Evolutionary conservation across 139 green algal species (phyloP), one percentile per base, ranked within the genome.

Genomic region (Asterochloris erici): DNA sequence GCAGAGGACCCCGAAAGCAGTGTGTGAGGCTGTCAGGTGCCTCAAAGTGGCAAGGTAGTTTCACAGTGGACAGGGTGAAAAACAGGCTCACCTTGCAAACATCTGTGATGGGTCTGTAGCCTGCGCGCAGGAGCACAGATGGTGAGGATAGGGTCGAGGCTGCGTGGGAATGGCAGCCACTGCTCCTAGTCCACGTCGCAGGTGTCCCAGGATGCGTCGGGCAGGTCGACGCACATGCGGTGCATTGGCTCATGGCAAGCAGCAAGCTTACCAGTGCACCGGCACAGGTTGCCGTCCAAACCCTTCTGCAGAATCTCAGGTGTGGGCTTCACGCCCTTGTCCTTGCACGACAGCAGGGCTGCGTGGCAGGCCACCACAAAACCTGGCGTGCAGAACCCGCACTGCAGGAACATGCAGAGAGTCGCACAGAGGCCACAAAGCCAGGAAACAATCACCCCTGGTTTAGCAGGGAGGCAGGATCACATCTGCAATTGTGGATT

Each of bases 351-450:
- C 60, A 60, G 63, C 16, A 92, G 83, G 15, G 85, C 85, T 11
- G 88, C 82, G 23, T 90, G 88, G 54, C 79, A 88, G 9, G 87
- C 86, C 0, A 93, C 81, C 0, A 91, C 87, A 28, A 95, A 87
- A n/a, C 92, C 93, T 24, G 93, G 93, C 0, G 93, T 95, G 88
- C 93, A 97, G 88, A 91, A 95, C 54, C 93, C 93, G 79, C 93
- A 97, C 80, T 97, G 92, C 69, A 60, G 85, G 16, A 24, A 77
- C n/a, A 38, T 28, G 10, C 24, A 6, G 71, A 77, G 71, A 14
- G 17, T 21, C 71, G 63, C 24, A 77, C 38, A 54, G 38, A 54
- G 2, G 38, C 38, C 38, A 54, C 38, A 54, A 54, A 28, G 71
- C 71, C 19, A 77, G 17, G 15, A 77, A 2, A 13, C 24, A 77